Evolutionary conservation across 768 basidiomycete species (phyloP).

Genomic region (Mycena amicta): DNA sequence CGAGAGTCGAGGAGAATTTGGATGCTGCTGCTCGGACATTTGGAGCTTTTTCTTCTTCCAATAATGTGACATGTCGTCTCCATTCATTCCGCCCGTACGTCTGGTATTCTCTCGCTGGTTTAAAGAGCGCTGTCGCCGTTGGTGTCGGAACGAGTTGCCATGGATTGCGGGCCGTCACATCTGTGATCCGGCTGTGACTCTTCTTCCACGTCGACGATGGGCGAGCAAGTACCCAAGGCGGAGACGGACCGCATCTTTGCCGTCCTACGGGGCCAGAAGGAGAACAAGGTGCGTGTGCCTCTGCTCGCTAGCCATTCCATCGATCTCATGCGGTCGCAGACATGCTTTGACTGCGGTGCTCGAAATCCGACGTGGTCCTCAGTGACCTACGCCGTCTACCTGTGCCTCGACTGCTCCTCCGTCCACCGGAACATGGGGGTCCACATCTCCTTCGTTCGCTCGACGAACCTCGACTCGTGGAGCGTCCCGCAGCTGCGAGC

Average conservation of each 20-base stretch:
- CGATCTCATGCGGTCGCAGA: slow-evolving; percentile 40
- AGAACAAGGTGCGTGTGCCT: not conserved
- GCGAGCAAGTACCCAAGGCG: slow-evolving; percentile 37
- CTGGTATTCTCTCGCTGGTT: no score
- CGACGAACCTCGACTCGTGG: slow-evolving; percentile 97
- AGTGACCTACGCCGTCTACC: slow-evolving; percentile 95
- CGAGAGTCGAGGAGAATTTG: no score
- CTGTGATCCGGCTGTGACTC: not conserved
- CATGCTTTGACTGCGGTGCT: slow-evolving; percentile 93
- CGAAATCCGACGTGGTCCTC: slow-evolving; percentile 98
- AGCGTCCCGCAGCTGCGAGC: slow-evolving; percentile 85
- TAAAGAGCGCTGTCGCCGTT: no score
- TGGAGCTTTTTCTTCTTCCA: no score
- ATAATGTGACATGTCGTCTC: no score
- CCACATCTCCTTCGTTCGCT: slow-evolving; percentile 95
- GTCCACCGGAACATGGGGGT: slow-evolving; percentile 97
- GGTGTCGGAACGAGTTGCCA: no score
- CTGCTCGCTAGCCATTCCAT: not conserved
- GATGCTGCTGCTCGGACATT: no score
- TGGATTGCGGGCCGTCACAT: no score
- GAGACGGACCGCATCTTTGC: slow-evolving; percentile 67
- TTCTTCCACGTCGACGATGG: slow-evolving; percentile 1
- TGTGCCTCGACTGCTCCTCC: slow-evolving; percentile 96
- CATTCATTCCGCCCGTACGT: no score
- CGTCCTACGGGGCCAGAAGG: slow-evolving; percentile 36